Base-by-base conservation (phyloP, 306 rosid genomes). In the Delonix regia region DNA sequence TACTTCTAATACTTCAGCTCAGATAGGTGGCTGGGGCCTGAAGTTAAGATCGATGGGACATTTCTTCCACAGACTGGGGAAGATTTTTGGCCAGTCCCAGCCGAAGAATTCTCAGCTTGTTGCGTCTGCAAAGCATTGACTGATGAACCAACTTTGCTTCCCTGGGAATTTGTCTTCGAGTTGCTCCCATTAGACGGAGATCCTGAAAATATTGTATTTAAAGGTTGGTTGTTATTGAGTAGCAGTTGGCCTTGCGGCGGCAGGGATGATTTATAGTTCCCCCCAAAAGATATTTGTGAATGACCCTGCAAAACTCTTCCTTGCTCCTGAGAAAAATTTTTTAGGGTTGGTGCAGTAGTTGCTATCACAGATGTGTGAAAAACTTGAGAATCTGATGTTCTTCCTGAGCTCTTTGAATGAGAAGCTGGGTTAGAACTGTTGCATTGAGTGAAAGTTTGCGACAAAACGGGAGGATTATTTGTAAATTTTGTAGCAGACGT, bases 241-340 rank as follows among this genome's bases (percentile, higher is more conserved):
- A 65, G 65, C 19, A 65, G 85, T 76, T 83, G 84, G 74, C 81
- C 82, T 27, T 71, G 77, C 34, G 61, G 77, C 39, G 79, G 76
- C n/a, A 45, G 67, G 75, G 84, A 19, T 63, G 86, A 71, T 27
- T 69, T 59, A 73, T 75, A 69, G 77, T 83, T 80, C 52, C 89
- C 91, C 39, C 85, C 90, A 67, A 86, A 90, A 42, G 90, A 88
- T 82, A 88, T 84, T 82, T 81, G 90, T 21, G 77, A 81, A 55
- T 79, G 90, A 42, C 86, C 88, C 28, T 61, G 85, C 45, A 80
- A 33, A 64, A 47, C 78, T 82, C 85, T 86, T 55, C 87, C 89
- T 59, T 84, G 85, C 65, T 79, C 88, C 53, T 74, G 87, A 36
- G 82, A 52, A 56, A 71, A 49, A 79, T 57, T 73, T 53, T 59